Conservation (phyloP, 179 eudicot genomes). For the Beta corolliflora region DNA sequence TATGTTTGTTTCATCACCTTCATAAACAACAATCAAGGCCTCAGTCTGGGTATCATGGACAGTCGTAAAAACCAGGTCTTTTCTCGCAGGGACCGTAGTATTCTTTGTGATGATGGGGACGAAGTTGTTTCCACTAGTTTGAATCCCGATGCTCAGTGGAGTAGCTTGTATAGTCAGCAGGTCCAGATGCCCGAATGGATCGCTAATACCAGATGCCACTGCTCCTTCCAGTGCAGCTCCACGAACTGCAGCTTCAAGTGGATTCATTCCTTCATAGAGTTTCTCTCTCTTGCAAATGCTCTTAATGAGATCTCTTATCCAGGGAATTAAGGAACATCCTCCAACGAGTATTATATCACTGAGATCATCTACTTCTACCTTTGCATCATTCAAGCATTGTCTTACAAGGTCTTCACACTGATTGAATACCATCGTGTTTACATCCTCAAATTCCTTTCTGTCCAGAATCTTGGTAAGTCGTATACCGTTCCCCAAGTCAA, state of each 20-base stretch:
- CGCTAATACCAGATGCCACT: conserved; percentile 75
- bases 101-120: conserved; percentile 69
- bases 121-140: conserved; percentile 57
- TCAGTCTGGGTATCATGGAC: conserved; percentile 70
- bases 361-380: conserved; percentile 49
- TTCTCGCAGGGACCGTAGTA: conserved; percentile 66
- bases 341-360: conserved; percentile 77
- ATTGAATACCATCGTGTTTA: conserved; percentile 55
- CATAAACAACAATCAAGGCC: conserved; percentile 73
- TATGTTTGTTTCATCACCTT: conserved; percentile 58
- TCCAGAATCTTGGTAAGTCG: conserved; percentile 50
- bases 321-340: conserved; percentile 78
- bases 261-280: conserved; percentile 58
- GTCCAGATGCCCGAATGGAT: conserved; percentile 83
- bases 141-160: conserved; percentile 69
- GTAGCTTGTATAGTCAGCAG: conserved; percentile 83
- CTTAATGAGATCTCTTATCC: conserved; percentile 47
- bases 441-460: conserved; percentile 69
- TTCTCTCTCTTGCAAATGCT: conserved; percentile 47
- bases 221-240: conserved; percentile 97
- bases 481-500: conserved; percentile 65
- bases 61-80: conserved; percentile 72
- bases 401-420: conserved; percentile 52
- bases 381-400: conserved; percentile 72
- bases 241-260: conserved; percentile 75